A percentile compares a stretch with the other conserved stretches of the same genome.
These are phyloP conservation scores for Wickerhamomyces mucosus DNA, from an alignment of 805 yeast species.

Conservation along the genomic window DNA sequence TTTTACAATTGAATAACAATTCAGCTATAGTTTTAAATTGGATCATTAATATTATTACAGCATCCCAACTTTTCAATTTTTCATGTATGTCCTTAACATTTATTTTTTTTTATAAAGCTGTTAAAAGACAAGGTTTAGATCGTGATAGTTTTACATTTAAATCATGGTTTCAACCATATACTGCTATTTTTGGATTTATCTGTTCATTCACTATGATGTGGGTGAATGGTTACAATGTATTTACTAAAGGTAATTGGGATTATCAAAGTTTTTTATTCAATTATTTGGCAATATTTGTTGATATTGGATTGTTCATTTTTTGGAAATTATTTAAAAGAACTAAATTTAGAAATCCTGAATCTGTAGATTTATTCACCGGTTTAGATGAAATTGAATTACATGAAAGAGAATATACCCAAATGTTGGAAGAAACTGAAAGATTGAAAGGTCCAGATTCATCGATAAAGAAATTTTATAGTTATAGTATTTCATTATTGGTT, in stretches of 20 bases:
- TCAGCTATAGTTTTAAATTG: conserved; percentile 60
- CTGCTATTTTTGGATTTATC: conserved; percentile 38
- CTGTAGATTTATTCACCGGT: conserved; percentile 47
- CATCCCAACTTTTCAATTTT: conserved; percentile 58
- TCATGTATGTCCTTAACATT: conserved; percentile 48
- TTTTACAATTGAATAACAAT: conserved; percentile 50
- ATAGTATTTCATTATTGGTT: conserved; percentile 10
- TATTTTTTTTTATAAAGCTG: conserved; percentile 52
- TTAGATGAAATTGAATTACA: conserved; percentile 51
- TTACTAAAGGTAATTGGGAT: conserved; percentile 58
- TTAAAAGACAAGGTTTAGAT: conserved; percentile 41
- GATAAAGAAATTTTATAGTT: conserved; percentile 10
- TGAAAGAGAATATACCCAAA: conserved; percentile 24
- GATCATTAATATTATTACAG: conserved; percentile 64
- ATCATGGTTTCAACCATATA: conserved; percentile 53
- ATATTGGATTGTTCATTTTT: conserved; percentile 33
- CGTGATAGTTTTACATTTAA: conserved; percentile 36
- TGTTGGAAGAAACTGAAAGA: conserved; percentile 12
- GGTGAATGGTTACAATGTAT: conserved; percentile 62
- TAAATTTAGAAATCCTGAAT: conserved; percentile 32
- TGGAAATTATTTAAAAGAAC: conserved; percentile 48
- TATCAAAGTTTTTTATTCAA: conserved; percentile 53
- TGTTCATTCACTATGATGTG: conserved; percentile 42
- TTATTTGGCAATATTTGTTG: conserved; percentile 62
- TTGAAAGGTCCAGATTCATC: conserved; percentile 13